Evolutionary conservation across 352 stramenopile genomes (phyloP), one percentile per base, ranked within the genome.

Genomic region (Globisporangium irregulare): DNA sequence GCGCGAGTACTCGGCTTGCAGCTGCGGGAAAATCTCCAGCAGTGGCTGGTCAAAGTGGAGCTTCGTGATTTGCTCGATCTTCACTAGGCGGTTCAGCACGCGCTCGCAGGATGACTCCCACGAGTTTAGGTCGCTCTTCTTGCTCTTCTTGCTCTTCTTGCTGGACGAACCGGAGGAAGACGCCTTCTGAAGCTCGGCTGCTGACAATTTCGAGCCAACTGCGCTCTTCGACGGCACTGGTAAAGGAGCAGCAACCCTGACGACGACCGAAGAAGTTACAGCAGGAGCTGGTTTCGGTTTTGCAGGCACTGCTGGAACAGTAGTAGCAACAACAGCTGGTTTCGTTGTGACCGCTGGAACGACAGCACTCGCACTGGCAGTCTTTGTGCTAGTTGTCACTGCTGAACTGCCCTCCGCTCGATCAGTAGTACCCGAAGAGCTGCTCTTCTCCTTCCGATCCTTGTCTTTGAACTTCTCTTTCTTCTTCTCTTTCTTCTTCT

Each of bases 21-120:
- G 73, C 27, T 95, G 82, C 5, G 88, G 88, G 57, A 94, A 92
- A 20, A 93, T 75, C 55, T 93, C 81, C 6, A 92, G 57, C 27
- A 95, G 51, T 2, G 88, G 88, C 48, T 87, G 70, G 63, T 94
- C 82, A 51, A 95, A 94, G 59, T 95, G 87, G 1, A 94, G 77
- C 70, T 93, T 92, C 1, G 71, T 43, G 20, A 95, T 86, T 58
- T 92, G 82, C 59, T 95, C 88, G 59, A 94, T 91, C 70, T 93
- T 93, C 24, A 66, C 25, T 29, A 95, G 55, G 12, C 86, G 76
- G 34, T 92, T 93, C 2, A 95, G 68, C 2, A 91, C 76, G 8
- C 87, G 83, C 27, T 94, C 86, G 51, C 76, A 92, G 0, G 77
- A 68, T 14, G 76, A 70, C 62, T 95, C 88, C 86, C 87, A 95